Percentiles rank a stretch among this genome's conserved stretches.
Conservation (phyloP, 306 rosid genomes). For the Castanea mollissima region DNA sequence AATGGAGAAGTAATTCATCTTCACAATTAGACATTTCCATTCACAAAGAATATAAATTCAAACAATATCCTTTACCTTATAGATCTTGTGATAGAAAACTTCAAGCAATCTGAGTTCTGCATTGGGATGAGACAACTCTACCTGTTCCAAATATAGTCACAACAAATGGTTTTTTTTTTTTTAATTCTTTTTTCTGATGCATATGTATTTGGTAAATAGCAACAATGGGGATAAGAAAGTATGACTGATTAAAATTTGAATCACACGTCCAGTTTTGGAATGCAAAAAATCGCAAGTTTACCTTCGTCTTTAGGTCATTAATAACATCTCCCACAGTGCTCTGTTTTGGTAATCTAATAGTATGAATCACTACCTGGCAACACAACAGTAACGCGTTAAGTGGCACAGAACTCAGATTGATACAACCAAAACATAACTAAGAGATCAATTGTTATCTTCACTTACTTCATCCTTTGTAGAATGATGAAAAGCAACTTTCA, state of each 20-base stretch:
- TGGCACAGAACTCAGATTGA: constrained; percentile 4
- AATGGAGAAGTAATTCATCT: background rate
- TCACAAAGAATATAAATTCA: background rate
- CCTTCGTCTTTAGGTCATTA: constrained; percentile 79
- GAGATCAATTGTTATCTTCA: background rate
- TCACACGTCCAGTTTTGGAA: background rate
- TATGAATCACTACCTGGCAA: constrained; percentile 76
- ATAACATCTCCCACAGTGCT: constrained; percentile 89
- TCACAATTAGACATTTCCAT: background rate
- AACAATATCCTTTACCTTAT: constrained; percentile 53
- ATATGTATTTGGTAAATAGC: background rate
- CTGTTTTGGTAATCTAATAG: constrained; percentile 84
- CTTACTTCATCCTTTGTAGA: constrained; percentile 52
- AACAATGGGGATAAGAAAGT: constrained; percentile 14
- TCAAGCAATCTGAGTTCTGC: constrained; percentile 92
- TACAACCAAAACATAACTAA: background rate
- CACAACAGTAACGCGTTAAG: constrained; percentile 1
- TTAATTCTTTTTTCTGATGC: background rate
- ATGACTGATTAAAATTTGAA: background rate
- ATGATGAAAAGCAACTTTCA: constrained; percentile 49
- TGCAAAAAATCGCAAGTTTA: constrained; percentile 5
- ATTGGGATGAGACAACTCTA: constrained; percentile 72
- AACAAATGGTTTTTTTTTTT: background rate
- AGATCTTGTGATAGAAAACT: constrained; percentile 91
- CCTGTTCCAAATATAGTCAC: constrained; percentile 35